These are phyloP conservation scores for Xylaria scruposa DNA, from an alignment of 495 filamentous ascomycete genomes.

Conservation along the genomic window DNA sequence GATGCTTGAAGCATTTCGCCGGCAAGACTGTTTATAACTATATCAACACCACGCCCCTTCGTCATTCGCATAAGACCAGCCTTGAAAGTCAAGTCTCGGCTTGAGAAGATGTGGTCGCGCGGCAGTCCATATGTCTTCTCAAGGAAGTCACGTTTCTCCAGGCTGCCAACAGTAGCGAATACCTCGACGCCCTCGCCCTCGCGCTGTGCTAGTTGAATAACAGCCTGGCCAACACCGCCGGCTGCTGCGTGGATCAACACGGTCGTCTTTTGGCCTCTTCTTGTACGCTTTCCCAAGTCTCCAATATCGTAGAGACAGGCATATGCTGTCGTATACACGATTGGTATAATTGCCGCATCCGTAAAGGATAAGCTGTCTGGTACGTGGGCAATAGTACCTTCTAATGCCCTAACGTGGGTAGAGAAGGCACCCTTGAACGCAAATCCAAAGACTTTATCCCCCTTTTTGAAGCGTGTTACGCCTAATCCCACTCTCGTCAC, in stretches of 20 bases:
- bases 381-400: background rate
- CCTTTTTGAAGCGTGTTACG: background rate
- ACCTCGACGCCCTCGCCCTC: background rate
- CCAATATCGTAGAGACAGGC: conserved; percentile 8
- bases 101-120: background rate
- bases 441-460: background rate
- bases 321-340: conserved; percentile 8
- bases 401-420: background rate
- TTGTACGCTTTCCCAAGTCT: conserved; percentile 41
- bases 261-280: background rate
- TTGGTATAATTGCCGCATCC: conserved; percentile 6
- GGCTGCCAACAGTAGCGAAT: background rate
- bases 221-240: background rate
- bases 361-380: background rate
- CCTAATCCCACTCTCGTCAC: background rate
- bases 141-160: background rate
- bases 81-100: background rate
- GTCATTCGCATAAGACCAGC: background rate
- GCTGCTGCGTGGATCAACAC: background rate
- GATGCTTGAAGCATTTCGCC: background rate
- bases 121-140: background rate
- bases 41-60: background rate
- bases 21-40: conserved; percentile 2
- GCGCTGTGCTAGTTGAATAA: background rate
- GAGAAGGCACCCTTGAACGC: background rate